Evolutionary conservation across 345 rosid genomes (phyloP).

Genomic region (Syzygium aromaticum): DNA sequence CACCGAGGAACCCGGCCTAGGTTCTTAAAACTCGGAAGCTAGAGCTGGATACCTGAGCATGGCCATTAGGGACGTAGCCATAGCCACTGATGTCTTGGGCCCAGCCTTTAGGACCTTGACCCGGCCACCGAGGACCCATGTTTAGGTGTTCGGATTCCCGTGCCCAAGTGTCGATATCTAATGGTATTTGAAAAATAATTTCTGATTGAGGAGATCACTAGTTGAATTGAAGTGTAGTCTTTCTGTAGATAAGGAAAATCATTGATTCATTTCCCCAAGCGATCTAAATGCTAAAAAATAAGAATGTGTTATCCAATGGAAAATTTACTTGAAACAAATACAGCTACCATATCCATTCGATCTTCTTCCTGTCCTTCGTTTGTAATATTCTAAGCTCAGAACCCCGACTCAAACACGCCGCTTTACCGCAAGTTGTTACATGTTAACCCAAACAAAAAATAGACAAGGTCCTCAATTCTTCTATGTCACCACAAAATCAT

Average conservation of each 20-base stretch:
- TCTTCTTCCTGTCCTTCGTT: not conserved
- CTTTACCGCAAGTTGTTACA: not conserved
- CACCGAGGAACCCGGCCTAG: rapidly evolving
- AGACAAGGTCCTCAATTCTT: not conserved
- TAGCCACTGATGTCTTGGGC: rapidly evolving
- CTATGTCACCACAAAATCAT: not conserved
- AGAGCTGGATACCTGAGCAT: not conserved
- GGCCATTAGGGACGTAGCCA: rapidly evolving
- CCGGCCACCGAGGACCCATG: not conserved
- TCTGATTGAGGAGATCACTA: not conserved
- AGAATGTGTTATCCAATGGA: not conserved
- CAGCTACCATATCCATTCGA: not conserved
- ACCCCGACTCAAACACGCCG: not conserved
- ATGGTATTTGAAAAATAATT: not conserved
- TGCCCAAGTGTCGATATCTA: rapidly evolving
- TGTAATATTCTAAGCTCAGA: not conserved
- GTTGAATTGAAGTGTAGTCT: not conserved
- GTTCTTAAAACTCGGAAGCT: not conserved
- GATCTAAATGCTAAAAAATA: not conserved
- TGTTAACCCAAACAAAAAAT: not conserved
- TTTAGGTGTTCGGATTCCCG: too few species aligned
- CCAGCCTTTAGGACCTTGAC: not conserved
- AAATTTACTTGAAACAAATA: not conserved
- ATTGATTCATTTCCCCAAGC: not conserved
- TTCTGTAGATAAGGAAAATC: not conserved